phyloP scores from a whole-genome alignment of 148 eudicot genomes.

The Chenopodium album region DNA sequence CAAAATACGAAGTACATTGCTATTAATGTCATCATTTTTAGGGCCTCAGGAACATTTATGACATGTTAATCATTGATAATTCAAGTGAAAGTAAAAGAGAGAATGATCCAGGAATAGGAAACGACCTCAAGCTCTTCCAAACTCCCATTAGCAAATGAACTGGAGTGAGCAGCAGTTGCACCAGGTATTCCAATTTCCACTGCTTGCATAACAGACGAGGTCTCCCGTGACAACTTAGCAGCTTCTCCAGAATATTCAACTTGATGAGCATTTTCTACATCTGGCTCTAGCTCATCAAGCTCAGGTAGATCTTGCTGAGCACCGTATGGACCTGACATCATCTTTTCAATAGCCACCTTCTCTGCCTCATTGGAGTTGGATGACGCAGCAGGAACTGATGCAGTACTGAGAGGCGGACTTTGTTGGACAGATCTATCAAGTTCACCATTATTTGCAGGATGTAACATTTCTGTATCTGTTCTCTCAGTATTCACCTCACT shows the following conservation, averaged over 20 bases:
- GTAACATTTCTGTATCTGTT: slow-evolving; percentile 19
- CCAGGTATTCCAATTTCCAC: slow-evolving; percentile 10
- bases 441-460: slow-evolving; percentile 24
- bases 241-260: slow-evolving; percentile 12
- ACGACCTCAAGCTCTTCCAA: slow-evolving; percentile 48
- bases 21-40: too few species aligned
- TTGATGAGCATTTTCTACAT: slow-evolving; percentile 28
- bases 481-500: slow-evolving; percentile 15
- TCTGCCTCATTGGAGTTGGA: slow-evolving; percentile 45
- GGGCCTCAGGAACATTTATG: too few species aligned
- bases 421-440: slow-evolving; percentile 21
- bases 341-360: slow-evolving; percentile 49
- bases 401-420: slow-evolving; percentile 12
- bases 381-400: slow-evolving; percentile 27
- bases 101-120: slow-evolving; percentile 7
- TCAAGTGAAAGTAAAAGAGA: background rate
- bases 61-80: too few species aligned
- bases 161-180: slow-evolving; percentile 24
- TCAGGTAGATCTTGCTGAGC: slow-evolving; percentile 35
- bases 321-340: slow-evolving; percentile 51
- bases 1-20: too few species aligned
- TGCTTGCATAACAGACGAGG: slow-evolving; percentile 14
- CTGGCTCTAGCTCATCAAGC: slow-evolving; percentile 32
- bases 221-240: slow-evolving; percentile 17
- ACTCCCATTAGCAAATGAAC: slow-evolving; percentile 27